Percentiles rank a stretch among this genome's conserved stretches.
Evolutionary conservation across 768 basidiomycete genomes (phyloP).

Genomic region (Lactifluus pinguis): DNA sequence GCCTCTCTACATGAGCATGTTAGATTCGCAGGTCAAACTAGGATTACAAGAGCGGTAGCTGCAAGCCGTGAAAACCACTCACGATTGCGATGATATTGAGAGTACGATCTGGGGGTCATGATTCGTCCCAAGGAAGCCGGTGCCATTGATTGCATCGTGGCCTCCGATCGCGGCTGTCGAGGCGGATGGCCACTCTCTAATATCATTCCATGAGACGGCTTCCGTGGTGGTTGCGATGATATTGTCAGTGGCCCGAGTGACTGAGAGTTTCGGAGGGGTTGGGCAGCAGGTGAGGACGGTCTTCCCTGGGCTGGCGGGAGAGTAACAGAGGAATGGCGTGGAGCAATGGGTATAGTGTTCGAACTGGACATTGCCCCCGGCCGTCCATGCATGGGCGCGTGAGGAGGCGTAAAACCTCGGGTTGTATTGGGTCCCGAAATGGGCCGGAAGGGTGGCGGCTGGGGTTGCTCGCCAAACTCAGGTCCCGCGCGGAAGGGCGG

Average conservation of each 20-base stretch:
- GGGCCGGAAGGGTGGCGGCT: conserved; percentile 4
- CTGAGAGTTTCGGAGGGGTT: neutral
- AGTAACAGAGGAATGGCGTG: neutral
- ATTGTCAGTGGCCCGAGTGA: neutral
- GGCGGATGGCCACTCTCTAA: conserved; percentile 1
- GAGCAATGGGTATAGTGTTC: conserved; percentile 2
- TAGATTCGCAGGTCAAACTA: neutral
- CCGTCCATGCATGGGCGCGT: neutral
- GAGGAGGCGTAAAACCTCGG: neutral
- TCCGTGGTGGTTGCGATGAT: neutral
- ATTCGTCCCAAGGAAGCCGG: neutral
- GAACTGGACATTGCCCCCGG: neutral
- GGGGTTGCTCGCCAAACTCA: conserved; percentile 3
- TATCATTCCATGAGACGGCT: neutral
- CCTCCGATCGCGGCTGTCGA: conserved; percentile 10
- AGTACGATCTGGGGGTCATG: neutral
- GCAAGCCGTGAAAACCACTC: neutral
- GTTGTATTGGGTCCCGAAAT: neutral
- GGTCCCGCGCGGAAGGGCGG: conserved; percentile 16
- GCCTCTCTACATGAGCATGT: conserved; percentile 1
- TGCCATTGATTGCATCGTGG: neutral
- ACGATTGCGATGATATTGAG: conserved; percentile 9
- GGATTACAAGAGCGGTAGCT: neutral
- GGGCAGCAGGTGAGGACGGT: conserved; percentile 1
- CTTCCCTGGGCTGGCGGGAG: neutral